phyloP scores from a whole-genome alignment of 1,284 basidiomycete species.

The Austroboletus rostrupii region DNA sequence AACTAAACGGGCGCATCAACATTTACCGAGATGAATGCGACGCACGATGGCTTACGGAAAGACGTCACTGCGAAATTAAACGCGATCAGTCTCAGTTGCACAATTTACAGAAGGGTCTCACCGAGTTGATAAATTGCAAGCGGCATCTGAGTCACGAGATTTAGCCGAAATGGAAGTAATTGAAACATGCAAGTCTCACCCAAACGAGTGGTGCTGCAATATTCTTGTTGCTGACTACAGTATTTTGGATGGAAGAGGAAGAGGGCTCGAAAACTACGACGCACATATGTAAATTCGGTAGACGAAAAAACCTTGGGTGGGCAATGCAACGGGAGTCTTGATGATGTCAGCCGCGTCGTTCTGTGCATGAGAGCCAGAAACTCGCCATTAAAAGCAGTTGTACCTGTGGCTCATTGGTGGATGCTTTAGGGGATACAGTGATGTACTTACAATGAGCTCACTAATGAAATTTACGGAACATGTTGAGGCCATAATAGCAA shows the following conservation, averaged over 20 bases:
- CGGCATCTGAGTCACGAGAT: neutral
- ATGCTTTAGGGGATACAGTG: neutral
- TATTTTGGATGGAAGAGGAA: neutral
- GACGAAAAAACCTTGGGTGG: slow-evolving; percentile 5
- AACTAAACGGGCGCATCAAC: neutral
- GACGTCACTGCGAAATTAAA: neutral
- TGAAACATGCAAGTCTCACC: neutral
- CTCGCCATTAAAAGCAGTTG: slow-evolving; percentile 1
- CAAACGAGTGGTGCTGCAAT: slow-evolving; percentile 3
- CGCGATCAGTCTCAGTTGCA: neutral
- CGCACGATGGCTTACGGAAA: neutral
- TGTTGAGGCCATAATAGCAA: neutral
- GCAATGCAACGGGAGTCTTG: slow-evolving; percentile 2
- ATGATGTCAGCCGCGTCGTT: neutral
- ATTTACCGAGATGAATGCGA: neutral
- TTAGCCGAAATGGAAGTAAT: neutral
- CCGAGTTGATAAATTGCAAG: slow-evolving; percentile 4
- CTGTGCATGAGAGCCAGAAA: neutral
- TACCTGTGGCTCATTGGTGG: neutral
- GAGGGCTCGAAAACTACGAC: neutral
- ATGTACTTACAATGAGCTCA: slow-evolving; percentile 4
- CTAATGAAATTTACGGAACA: neutral
- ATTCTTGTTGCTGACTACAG: neutral
- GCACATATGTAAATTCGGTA: neutral
- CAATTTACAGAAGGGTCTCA: neutral